Conservation (phyloP, 2,329 filamentous ascomycete species). For the Decorospora gaudefroyi region DNA sequence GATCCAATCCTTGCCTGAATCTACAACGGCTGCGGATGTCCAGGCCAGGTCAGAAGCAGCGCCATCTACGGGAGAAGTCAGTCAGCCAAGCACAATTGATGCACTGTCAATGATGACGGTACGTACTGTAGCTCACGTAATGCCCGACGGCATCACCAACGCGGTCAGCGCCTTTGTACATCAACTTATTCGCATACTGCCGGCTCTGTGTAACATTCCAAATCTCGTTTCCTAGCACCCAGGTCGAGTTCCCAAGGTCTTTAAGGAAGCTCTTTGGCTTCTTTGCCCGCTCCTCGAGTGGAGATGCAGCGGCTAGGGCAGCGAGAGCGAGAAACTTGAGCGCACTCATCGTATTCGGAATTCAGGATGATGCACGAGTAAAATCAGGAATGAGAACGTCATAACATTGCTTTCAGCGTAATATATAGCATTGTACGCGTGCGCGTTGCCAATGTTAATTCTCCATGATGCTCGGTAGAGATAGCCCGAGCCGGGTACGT, state of each 20-base stretch:
- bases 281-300: conserved; percentile 26
- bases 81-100: too few relatives aligned
- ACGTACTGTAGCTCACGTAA: conserved; percentile 54
- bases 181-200: conserved; percentile 49
- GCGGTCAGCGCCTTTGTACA: conserved; percentile 50
- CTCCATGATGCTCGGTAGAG: conserved; percentile 16
- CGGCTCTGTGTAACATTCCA: conserved; percentile 51
- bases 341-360: conserved; percentile 17
- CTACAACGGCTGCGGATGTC: conserved; percentile 53
- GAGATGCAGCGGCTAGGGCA: conserved; percentile 24
- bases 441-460: neutral
- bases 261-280: conserved; percentile 43
- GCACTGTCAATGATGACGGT: too few relatives aligned
- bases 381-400: neutral
- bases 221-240: conserved; percentile 49
- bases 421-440: conserved; percentile 2
- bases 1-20: conserved; percentile 51
- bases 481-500: conserved; percentile 23
- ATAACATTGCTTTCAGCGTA: neutral
- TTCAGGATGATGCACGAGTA: neutral
- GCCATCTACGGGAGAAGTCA: conserved; percentile 47
- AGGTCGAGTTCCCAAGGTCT: conserved; percentile 41
- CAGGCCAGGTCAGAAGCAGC: conserved; percentile 55
- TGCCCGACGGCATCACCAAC: conserved; percentile 51
- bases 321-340: conserved; percentile 24